Percentiles rank a stretch among this genome's conserved stretches.
Evolutionary conservation across 257 asterid species (phyloP).

Genomic region (Nicotiana otophora): DNA sequence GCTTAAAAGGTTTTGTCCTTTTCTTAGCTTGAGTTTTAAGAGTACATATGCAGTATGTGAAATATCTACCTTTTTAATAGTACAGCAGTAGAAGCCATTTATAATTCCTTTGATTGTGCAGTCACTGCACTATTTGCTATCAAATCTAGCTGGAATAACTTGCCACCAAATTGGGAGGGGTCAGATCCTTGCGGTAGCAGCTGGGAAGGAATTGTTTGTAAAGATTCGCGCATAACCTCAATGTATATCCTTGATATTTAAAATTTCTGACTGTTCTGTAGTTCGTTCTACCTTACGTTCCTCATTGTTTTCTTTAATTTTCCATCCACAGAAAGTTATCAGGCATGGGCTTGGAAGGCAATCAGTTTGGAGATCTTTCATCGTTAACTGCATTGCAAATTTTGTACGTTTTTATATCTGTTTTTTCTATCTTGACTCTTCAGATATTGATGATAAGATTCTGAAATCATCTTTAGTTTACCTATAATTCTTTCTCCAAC

Average conservation of each 20-base stretch:
- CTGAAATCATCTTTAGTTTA: neutral
- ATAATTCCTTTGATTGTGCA: slow-evolving; percentile 23
- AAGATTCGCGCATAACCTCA: slow-evolving; percentile 49
- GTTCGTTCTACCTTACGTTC: neutral
- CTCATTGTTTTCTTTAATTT: slow-evolving; percentile 6
- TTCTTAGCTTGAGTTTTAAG: neutral
- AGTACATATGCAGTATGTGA: neutral
- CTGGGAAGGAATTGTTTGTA: slow-evolving; percentile 80
- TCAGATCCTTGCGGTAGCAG: slow-evolving; percentile 69
- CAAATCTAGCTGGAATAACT: slow-evolving; percentile 64
- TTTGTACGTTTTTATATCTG: slow-evolving; percentile 44
- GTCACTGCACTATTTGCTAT: slow-evolving; percentile 65
- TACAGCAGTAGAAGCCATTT: neutral
- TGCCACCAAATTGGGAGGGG: slow-evolving; percentile 85
- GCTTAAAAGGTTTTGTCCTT: neutral
- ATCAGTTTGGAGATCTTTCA: slow-evolving; percentile 51
- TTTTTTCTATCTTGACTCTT: slow-evolving; percentile 4
- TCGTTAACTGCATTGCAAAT: slow-evolving; percentile 46
- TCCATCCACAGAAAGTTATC: slow-evolving; percentile 48
- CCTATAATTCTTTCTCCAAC: neutral
- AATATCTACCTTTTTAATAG: neutral
- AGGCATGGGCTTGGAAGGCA: slow-evolving; percentile 55
- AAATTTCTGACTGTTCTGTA: neutral
- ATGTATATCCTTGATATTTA: slow-evolving; percentile 37
- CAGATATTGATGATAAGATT: neutral